A percentile compares a stretch with the other conserved stretches of the same genome.
phyloP scores from a whole-genome alignment of 129 eudicot genomes.

The Chrysanthemum lavandulifolium region DNA sequence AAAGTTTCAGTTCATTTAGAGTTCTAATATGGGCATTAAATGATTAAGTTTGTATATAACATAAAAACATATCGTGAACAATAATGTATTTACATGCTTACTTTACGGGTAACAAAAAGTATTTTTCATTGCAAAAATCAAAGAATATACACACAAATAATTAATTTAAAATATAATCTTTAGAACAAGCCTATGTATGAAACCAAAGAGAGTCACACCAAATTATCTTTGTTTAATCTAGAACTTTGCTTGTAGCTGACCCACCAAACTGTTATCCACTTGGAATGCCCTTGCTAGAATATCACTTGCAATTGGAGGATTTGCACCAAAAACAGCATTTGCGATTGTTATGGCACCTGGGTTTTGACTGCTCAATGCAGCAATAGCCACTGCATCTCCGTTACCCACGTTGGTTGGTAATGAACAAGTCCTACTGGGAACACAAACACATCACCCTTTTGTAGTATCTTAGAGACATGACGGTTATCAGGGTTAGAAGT shows the following conservation, averaged over 20 bases:
- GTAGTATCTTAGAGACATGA: slow-evolving; percentile 35
- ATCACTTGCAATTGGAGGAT: slow-evolving; percentile 34
- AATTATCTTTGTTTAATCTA: slow-evolving; percentile 4
- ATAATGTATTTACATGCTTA: too few relatives aligned
- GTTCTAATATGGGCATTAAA: background rate
- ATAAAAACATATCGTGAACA: too few relatives aligned
- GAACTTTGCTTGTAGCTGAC: slow-evolving; percentile 30
- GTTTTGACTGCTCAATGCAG: slow-evolving; percentile 45
- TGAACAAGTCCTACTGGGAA: slow-evolving; percentile 50
- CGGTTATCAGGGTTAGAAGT: slow-evolving; percentile 46
- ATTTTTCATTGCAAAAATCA: background rate
- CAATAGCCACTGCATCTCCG: slow-evolving; percentile 36
- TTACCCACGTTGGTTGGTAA: slow-evolving; percentile 40
- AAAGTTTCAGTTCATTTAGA: background rate
- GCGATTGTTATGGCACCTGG: slow-evolving; percentile 46
- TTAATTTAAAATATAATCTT: background rate
- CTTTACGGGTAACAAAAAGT: background rate
- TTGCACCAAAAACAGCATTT: slow-evolving; percentile 43
- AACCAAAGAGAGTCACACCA: slow-evolving; percentile 3
- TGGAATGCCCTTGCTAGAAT: slow-evolving; percentile 44
- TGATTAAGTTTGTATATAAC: background rate
- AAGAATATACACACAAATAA: background rate
- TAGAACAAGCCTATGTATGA: background rate
- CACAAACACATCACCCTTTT: slow-evolving; percentile 52
- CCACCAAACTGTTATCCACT: slow-evolving; percentile 31